Evolutionary conservation across 2,329 filamentous ascomycete genomes (phyloP), one percentile per base, ranked within the genome.

Genomic region (Penicillium brevicompactum): DNA sequence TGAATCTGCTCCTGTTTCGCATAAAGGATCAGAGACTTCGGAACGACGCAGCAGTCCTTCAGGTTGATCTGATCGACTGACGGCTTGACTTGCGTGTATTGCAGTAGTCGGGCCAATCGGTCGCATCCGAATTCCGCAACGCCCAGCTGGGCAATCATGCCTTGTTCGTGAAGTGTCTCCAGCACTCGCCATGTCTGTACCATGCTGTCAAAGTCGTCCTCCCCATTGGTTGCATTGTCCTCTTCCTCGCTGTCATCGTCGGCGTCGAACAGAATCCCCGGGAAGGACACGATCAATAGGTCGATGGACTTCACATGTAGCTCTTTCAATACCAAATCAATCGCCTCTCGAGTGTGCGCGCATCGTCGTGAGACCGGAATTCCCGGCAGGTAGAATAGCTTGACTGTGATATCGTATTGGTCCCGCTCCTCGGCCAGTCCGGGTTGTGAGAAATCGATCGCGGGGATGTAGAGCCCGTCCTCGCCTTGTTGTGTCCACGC

Each of bases 61-160:
- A 96, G 85, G 71, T 97, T 97, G 80, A 99, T 96, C 81, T 99
- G 94, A 74, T 97, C 87, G 40, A 97, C 93, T 18, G 85, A 84
- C 0, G 94, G 94, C 63, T 84, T 84, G 57, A 96, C 80, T 40
- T 79, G 80, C 21, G 90, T 88, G 58, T 85, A 80, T 41, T 85
- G 80, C 24, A 97, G 78, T 67, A 99, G 92, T 13, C 84, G 85
- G n/a, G 83, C 77, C 37, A 99, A 79, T 67, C 94, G 88, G 65
- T 92, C 87, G 64, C 87, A 90, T 52, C 93, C 92, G 70, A 97
- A 97, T 74, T 99, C 94, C 47, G 94, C 87, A 24, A 97, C 84
- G 1, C 94, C 94, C 9, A 99, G 82, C 63, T 86, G 87, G 62
- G 83, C 81, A 37, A 94, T 90, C 47, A 87, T 77, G 1, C 91